Base-by-base conservation (phyloP, 495 filamentous ascomycete species). In the Saxispiralis lemnorum region DNA sequence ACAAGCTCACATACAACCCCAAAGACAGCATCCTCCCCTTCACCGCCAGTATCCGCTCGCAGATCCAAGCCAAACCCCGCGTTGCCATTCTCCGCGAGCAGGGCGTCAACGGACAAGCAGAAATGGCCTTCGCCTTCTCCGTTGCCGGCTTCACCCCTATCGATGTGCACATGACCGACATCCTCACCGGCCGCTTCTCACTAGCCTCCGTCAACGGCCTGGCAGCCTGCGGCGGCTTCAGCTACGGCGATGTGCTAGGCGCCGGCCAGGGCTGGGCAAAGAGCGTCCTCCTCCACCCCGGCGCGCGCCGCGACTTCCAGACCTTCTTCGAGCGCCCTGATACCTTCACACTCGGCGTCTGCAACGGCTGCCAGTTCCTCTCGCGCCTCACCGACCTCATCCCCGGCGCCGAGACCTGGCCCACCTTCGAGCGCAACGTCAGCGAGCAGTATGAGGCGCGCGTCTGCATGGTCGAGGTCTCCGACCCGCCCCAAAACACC, bases 231-330 rank as follows among this genome's bases (percentile, higher is more conserved):
- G 92, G 89, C 50, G 92, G 89, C 43, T 97, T 97, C 72, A 93
- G 84, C 12, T 95, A 92, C 61, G 92, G 89, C 54, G 89, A 97
- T 48, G 85, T 95, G 31, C 75, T 96, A 2, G 92, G 88, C 43
- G 92, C 92, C 24, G 89, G 89, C 28, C 79, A 81, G 51, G 89
- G 92, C 38, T 97, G 89, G 89, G 86, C 92, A n/a, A 86, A 87
- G 58, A 85, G 80, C 3, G 85, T 96, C 31, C 71, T 94, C 6
- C 70, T 88, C 49, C 81, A 94, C 62, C 70, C 78, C 16, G 75
- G 76, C 45, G 77, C 81, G 2, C 74, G 85, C 24, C 64, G 63
- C 37, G 78, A 87, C 51, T 93, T 96, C 64, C 62, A 79, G 50
- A 56, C 58, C 7, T 97, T 97, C 75, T 96, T 97, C 62, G 71